Evolutionary conservation across 805 yeast species (phyloP), one percentile per base, ranked within the genome.

Genomic region (Yarrowia sp.): DNA sequence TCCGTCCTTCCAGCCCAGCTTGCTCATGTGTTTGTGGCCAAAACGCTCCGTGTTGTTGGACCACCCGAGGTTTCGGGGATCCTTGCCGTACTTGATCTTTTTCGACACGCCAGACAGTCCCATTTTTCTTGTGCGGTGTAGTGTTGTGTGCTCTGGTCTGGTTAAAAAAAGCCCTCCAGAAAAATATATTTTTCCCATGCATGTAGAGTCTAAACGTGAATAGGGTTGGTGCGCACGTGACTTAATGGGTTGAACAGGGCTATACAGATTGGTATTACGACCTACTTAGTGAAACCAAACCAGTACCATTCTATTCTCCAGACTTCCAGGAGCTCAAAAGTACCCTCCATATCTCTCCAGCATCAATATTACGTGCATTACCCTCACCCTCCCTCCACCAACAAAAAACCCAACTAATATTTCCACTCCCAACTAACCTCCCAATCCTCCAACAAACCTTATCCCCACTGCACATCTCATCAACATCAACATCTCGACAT

Each of bases 1-100:
- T 17, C 99, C 99, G 1, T 96, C 96, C 62, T 80, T 82, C 99
- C 99, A 93, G 15, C 99, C 99, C 73, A 87, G 79, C 69, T 84
- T 87, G 67, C 85, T 85, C 66, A 93, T 75, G 75, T 92, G 92
- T 71, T 88, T 84, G 74, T 89, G 97, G 0, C 99, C 99, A 72
- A 93, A 93, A 61, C 97, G 78, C 4, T 66, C 67, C 28, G 69
- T 73, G 67, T 78, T 90, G 72, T 91, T 91, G 31, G 97, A 88
- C 99, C 99, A 93, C 67, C 86, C 83, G 0, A 97, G 92, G 72
- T 93, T 93, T 72, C 98, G 80, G 15, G 99, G 99, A 77, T 93
- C 99, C 41, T 82, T 77, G 10, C 98, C 98, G 74, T 92, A 88
- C 72, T 95, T 83, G 71, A 89, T 96, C 72, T 89, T 91, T 11